These are phyloP conservation scores for Tricholoma hemisulphureum DNA, from an alignment of 768 basidiomycete genomes.

Conservation along the genomic window DNA sequence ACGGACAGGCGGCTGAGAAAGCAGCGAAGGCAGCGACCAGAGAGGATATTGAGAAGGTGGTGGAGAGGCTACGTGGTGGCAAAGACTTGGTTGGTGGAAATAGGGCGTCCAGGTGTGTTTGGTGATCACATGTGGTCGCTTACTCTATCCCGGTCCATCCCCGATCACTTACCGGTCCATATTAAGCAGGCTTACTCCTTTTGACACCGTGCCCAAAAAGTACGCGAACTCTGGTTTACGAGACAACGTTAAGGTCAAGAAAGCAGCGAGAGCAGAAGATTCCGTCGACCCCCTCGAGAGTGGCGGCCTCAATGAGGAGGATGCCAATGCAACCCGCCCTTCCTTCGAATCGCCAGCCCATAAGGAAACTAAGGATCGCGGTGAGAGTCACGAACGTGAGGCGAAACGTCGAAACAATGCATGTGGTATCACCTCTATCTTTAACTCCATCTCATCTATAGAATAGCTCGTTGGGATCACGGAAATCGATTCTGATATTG, in stretches of 20 bases:
- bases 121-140: too few species aligned
- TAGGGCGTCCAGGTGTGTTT: background rate
- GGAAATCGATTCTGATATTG: too few species aligned
- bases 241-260: background rate
- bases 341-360: too few species aligned
- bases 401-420: too few species aligned
- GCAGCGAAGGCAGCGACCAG: constrained; percentile 2
- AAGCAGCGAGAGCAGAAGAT: background rate
- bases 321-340: constrained; percentile 12
- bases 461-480: too few species aligned
- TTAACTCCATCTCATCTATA: too few species aligned
- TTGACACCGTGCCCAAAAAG: background rate
- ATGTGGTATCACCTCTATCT: too few species aligned
- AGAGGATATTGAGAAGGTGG: constrained; percentile 9
- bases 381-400: too few species aligned
- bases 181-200: background rate
- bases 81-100: background rate
- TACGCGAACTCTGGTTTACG: constrained; percentile 2
- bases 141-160: too few species aligned
- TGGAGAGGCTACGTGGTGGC: constrained; percentile 3
- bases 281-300: background rate
- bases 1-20: background rate
- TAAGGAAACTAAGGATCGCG: too few species aligned
- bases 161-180: background rate
- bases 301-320: constrained; percentile 19